Conservation (phyloP, 2,329 filamentous ascomycete genomes). For the Penicillium janthinellum region DNA sequence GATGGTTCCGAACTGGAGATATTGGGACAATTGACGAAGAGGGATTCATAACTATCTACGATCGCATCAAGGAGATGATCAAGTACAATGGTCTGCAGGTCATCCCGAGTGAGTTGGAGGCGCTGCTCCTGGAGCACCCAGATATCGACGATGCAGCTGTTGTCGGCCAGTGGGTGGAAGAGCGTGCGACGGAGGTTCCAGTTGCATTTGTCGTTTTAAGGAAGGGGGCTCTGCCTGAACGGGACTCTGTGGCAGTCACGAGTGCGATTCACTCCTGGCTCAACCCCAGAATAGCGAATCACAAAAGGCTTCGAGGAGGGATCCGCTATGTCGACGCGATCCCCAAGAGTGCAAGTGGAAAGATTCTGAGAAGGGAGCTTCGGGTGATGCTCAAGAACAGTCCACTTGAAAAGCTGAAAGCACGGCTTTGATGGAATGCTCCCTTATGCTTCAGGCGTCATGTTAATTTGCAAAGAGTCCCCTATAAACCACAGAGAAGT, state of each 20-base stretch:
- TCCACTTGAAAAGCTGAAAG: too few species aligned
- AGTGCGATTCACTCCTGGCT: background rate
- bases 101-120: background rate
- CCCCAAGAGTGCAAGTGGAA: background rate
- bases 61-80: background rate
- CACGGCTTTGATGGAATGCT: background rate
- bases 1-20: background rate
- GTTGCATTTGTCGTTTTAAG: background rate
- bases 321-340: background rate
- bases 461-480: too few species aligned
- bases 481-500: too few species aligned
- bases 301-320: background rate
- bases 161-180: background rate
- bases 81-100: background rate
- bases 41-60: background rate
- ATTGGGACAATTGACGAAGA: background rate
- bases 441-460: too few species aligned
- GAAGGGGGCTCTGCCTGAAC: background rate
- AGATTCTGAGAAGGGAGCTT: background rate
- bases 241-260: background rate
- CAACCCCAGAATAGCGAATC: background rate
- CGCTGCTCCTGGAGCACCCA: background rate
- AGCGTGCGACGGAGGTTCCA: background rate
- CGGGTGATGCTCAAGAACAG: background rate
- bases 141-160: background rate